Evolutionary conservation across 768 basidiomycete species (phyloP).

Genomic region (Pholiota microspora): DNA sequence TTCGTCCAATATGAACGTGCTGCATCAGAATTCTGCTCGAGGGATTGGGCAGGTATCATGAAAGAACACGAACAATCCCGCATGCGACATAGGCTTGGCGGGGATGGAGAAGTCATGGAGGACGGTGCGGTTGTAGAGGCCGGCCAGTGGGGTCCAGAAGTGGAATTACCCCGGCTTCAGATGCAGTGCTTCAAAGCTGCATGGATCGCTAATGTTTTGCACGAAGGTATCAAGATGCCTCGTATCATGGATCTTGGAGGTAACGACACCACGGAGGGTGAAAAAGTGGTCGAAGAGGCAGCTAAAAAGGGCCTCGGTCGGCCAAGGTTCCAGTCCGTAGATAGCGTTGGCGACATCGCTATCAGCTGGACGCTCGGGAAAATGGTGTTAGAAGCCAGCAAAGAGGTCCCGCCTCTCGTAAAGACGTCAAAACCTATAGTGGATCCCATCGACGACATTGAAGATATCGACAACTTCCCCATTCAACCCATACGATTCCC

Average conservation of each 20-base stretch:
- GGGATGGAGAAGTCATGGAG: constrained; percentile 64
- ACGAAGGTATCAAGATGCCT: constrained; percentile 95
- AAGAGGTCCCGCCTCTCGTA: constrained; percentile 58
- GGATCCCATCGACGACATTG: constrained; percentile 71
- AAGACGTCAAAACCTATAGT: constrained; percentile 54
- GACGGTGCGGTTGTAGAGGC: constrained; percentile 60
- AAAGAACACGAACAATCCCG: constrained; percentile 60
- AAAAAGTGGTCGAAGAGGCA: constrained; percentile 74
- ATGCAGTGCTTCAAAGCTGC: constrained; percentile 99
- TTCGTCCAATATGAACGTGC: constrained; percentile 95
- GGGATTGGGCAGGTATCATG: constrained; percentile 77
- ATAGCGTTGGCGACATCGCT: constrained; percentile 89
- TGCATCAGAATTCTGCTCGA: constrained; percentile 80
- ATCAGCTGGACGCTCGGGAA: constrained; percentile 99
- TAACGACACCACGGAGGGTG: constrained; percentile 65
- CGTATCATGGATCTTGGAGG: constrained; percentile 86
- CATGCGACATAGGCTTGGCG: constrained; percentile 45
- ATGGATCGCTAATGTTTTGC: constrained; percentile 94
- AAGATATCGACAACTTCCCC: constrained; percentile 48
- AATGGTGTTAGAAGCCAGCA: constrained; percentile 97
- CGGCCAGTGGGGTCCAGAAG: constrained; percentile 67
- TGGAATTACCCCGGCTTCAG: constrained; percentile 83
- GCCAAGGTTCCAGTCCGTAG: constrained; percentile 89
- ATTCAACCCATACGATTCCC: constrained; percentile 65
- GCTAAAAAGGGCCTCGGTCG: constrained; percentile 77